These are phyloP conservation scores for Neofusicoccum umdonicola DNA, from an alignment of 2,329 filamentous ascomycete genomes.

Conservation along the genomic window DNA sequence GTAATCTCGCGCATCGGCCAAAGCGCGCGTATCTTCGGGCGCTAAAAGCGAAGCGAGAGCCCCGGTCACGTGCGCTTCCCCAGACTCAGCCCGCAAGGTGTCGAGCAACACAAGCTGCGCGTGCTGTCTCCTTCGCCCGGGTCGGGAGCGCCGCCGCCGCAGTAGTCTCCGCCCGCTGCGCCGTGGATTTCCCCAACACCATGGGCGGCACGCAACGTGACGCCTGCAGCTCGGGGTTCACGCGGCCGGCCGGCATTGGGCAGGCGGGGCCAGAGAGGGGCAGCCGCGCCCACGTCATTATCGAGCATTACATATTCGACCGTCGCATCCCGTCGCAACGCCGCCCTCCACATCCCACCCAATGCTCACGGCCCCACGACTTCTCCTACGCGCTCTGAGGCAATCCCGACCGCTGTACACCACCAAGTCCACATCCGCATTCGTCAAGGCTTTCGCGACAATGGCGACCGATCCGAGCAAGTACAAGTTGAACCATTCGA, in stretches of 20 bases:
- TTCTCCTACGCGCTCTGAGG: conserved; percentile 5
- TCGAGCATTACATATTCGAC: not conserved
- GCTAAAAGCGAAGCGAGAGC: conserved; percentile 1
- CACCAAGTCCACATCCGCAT: conserved; percentile 17
- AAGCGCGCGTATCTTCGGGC: conserved; percentile 6
- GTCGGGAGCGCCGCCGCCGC: not conserved
- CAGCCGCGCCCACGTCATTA: conserved; percentile 15
- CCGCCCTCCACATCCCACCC: not conserved
- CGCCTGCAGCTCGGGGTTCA: not conserved
- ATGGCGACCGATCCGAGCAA: conserved; percentile 58
- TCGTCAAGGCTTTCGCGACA: conserved; percentile 41
- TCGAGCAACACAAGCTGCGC: not conserved
- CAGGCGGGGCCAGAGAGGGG: conserved; percentile 12
- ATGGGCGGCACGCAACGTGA: not conserved
- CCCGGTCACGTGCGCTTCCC: not conserved
- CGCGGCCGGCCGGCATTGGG: not conserved
- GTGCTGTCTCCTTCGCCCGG: not conserved
- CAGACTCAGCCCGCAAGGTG: not conserved
- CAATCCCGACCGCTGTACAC: not conserved
- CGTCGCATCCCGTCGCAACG: not conserved
- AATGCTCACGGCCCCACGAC: conserved; percentile 6
- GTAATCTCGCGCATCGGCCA: conserved; percentile 1
- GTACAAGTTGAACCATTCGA: conserved; percentile 65
- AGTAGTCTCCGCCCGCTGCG: too few relatives aligned
- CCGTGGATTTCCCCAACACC: not conserved